phyloP scores from a whole-genome alignment of 2,329 filamentous ascomycete genomes.

The Cercospora zeae-maydis region DNA sequence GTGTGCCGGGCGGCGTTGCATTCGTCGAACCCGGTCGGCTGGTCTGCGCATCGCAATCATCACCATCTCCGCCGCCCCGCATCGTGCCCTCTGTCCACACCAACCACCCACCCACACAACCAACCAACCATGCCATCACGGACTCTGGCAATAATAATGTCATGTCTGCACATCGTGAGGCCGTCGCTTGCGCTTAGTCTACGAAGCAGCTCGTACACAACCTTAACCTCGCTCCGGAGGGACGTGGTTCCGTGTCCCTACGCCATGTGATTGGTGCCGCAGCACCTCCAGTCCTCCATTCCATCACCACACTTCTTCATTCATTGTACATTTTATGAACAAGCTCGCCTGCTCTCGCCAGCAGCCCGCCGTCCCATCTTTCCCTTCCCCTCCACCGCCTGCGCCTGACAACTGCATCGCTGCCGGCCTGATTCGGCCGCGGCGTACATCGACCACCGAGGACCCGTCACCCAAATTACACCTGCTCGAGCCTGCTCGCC shows the following conservation, averaged over 20 bases:
- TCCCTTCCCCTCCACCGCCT: background rate
- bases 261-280: background rate
- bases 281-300: background rate
- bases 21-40: background rate
- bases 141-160: too few relatives aligned
- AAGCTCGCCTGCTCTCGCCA: background rate
- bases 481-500: background rate
- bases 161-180: too few relatives aligned
- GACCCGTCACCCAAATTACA: background rate
- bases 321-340: too few relatives aligned
- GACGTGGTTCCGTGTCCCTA: background rate
- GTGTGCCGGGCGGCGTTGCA: conserved; percentile 7
- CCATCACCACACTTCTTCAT: background rate
- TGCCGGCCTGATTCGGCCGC: background rate
- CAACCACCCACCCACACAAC: too few relatives aligned
- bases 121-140: too few relatives aligned
- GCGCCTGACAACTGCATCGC: background rate
- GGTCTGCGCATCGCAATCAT: background rate
- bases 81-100: too few relatives aligned
- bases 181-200: background rate
- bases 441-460: background rate
- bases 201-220: background rate
- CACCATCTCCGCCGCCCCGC: background rate
- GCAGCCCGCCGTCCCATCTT: background rate
- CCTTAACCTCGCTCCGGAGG: background rate